Evolutionary conservation across 805 yeast genomes (phyloP), one percentile per base, ranked within the genome.

Genomic region (Wickerhamiella hasegawae): DNA sequence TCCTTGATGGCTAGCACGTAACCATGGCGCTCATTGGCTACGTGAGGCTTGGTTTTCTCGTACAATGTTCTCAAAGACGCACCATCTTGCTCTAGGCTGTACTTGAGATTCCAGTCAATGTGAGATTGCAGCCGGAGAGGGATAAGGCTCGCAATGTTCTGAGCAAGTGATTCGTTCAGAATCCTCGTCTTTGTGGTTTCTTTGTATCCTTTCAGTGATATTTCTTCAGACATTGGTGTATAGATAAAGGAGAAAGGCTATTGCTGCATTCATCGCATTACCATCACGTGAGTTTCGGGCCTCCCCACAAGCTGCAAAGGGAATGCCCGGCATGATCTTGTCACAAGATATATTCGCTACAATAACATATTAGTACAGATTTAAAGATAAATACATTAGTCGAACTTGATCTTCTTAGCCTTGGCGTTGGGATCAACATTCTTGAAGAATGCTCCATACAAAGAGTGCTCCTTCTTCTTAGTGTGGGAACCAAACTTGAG

Each of bases 371-470:
- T n/a, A 26, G 6, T 26, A 26, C 19, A 10, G 10, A 18, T 18
- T 5, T 18, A 19, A n/a, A 18, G 9, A 19, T 15, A 17, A 6
- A 17, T 12, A 5, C 18, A 3, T 44, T 53, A 69, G 48, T 70
- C 75, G 47, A 90, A 87, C 48, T 83, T 83, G 49, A 87, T 82
- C 68, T 90, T 90, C 61, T 82, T 90, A 38, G 80, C 73, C 51
- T 75, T 73, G 55, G 76, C 74, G 43, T 72, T 63, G 68, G 81
- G 68, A 50, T 84, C 97, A 32, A 87, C 90, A 52, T 85, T 83
- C 55, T 87, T 90, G 66, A 64, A 90, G 65, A 90, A 90, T 1
- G 97, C 96, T 45, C 99, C 99, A 50, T 90, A 90, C n/a, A 87
- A 95, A 44, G 87, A 73, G 54, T 90, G 98, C 45, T 83, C 85